Conservation (phyloP, 2,329 filamentous ascomycete species). For the Pseudogymnoascus sp. region DNA sequence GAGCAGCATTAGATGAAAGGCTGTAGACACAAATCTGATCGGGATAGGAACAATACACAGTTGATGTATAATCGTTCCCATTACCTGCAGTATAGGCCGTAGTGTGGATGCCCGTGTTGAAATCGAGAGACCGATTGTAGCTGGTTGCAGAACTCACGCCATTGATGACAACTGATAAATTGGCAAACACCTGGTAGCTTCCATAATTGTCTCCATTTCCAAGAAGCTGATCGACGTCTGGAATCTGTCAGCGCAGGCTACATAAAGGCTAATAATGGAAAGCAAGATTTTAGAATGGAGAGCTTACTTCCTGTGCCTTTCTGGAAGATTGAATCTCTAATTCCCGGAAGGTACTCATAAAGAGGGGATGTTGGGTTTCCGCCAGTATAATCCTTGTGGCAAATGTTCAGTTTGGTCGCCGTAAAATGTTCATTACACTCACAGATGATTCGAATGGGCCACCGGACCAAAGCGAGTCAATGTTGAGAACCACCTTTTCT, state of each 20-base stretch:
- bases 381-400: constrained; percentile 34
- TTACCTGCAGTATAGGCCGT: constrained; percentile 29
- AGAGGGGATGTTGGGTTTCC: constrained; percentile 35
- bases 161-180: constrained; percentile 34
- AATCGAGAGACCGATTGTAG: constrained; percentile 36
- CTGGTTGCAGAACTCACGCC: constrained; percentile 23
- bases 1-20: constrained; percentile 16
- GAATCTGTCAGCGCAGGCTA: background rate
- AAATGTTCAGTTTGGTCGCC: background rate
- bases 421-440: constrained; percentile 10
- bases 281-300: background rate
- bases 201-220: constrained; percentile 35
- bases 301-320: constrained; percentile 38
- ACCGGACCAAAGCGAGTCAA: constrained; percentile 42
- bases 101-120: constrained; percentile 34
- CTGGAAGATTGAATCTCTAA: constrained; percentile 38
- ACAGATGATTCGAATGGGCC: constrained; percentile 38
- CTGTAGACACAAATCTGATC: constrained; percentile 29
- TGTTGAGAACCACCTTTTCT: constrained; percentile 37
- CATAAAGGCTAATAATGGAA: background rate
- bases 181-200: constrained; percentile 38
- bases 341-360: constrained; percentile 31
- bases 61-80: constrained; percentile 26
- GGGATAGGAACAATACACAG: constrained; percentile 37
- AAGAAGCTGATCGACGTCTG: constrained; percentile 32